Evolutionary conservation across 306 rosid species (phyloP).

Genomic region (Cercis canadensis): DNA sequence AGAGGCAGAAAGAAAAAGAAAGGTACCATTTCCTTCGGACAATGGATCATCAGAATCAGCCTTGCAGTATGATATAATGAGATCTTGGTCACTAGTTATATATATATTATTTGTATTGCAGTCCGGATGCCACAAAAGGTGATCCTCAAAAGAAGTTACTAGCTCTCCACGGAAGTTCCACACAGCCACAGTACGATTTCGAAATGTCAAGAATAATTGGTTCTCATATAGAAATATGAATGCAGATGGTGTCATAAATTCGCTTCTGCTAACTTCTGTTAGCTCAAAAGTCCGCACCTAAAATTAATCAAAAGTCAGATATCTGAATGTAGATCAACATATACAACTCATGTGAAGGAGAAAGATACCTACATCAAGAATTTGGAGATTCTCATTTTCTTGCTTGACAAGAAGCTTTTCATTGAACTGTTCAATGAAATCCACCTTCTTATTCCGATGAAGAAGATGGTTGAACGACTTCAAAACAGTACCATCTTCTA

Average conservation of each 20-base stretch:
- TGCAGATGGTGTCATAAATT: constrained; percentile 99
- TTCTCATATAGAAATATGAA: constrained; percentile 96
- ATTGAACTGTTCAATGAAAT: constrained; percentile 97
- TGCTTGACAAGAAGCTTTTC: constrained; percentile 99
- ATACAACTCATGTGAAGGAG: constrained; percentile 10
- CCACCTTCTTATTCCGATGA: constrained; percentile 95
- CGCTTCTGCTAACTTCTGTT: constrained; percentile 87
- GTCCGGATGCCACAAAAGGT: constrained; percentile 99
- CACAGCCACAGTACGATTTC: constrained; percentile 95
- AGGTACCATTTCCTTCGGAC: constrained; percentile 90
- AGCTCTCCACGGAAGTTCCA: constrained; percentile 99
- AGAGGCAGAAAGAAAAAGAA: background rate
- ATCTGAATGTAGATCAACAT: constrained; percentile 19
- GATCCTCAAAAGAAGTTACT: constrained; percentile 98
- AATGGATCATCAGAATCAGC: constrained; percentile 96
- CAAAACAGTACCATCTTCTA: constrained; percentile 99
- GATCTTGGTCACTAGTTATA: constrained; percentile 98
- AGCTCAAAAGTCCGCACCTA: constrained; percentile 93
- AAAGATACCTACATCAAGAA: constrained; percentile 80
- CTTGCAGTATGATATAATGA: constrained; percentile 98
- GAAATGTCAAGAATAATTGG: constrained; percentile 90
- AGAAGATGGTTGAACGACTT: constrained; percentile 97
- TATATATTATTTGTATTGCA: constrained; percentile 98
- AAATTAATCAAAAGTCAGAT: constrained; percentile 43
- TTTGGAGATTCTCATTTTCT: constrained; percentile 97